Evolutionary conservation across 23 red algal genomes (phyloP), one percentile per base, ranked within the genome.

Genomic region (Gracilaria caudata): DNA sequence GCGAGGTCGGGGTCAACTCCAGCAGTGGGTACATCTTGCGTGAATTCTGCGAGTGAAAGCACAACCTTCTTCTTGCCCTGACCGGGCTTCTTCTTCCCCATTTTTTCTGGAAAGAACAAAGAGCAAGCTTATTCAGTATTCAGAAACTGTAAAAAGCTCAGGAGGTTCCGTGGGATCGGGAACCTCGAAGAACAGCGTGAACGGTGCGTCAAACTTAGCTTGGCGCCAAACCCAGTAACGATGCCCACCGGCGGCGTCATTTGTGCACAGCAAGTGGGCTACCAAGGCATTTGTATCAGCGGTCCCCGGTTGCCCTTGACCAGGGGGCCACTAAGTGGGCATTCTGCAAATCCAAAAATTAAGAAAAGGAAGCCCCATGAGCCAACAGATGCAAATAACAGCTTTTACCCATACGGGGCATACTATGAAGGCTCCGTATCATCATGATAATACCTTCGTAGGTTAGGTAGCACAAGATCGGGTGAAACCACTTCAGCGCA

Each of bases 1-100:
- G 73, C 54, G 20, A 89, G 35, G 24, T 77, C 51, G 38, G 49
- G 37, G 74, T 78, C 59, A 2, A 63, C 73, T 40, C 86, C 74
- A 4, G 51, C 82, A 0, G 13, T 33, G 12, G 39, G 57, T 10
- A 71, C 74, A 57, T 78, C 86, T 56, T 78, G 73, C 17, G 70
- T 89, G 39, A 89, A 89, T n/a, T 89, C 86, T 39, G 86, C 86
- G 17, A 89, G 86, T 24, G 86, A 89, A 34, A 89, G 70, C 51
- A 64, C 73, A 7, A 64, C 70, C 36, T 63, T 78, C 55, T 78
- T 79, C 54, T 80, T 89, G 12, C 63, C 34, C 36, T 59, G 44
- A 55, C 72, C 72, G 65, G 47, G 47, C 28, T 86, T 56, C 45
- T 74, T 86, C 46, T 76, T 73, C 29, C 82, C 82, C 82, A 86